Percentiles rank a stretch among this genome's conserved stretches.
phyloP scores from a whole-genome alignment of 345 rosid genomes.

The Sisymbrium irio region DNA sequence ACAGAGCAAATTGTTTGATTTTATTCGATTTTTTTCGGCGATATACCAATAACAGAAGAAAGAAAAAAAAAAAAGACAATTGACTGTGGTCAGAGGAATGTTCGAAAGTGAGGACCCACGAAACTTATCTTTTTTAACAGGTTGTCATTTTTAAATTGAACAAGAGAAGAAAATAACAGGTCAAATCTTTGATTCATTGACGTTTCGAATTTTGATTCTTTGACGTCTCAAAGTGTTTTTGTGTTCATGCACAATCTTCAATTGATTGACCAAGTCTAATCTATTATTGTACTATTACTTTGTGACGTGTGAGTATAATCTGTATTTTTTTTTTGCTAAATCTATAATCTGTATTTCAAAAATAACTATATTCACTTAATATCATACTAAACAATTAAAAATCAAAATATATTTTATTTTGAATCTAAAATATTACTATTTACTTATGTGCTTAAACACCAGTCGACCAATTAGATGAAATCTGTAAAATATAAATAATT shows the following conservation, averaged over 20 bases:
- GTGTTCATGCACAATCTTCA: slow-evolving; percentile 28
- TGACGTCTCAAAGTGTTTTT: slow-evolving; percentile 25
- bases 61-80: neutral
- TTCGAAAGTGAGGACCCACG: slow-evolving; percentile 24
- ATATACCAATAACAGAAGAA: neutral
- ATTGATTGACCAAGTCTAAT: slow-evolving; percentile 17
- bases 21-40: neutral
- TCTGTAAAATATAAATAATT: no score
- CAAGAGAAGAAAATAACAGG: neutral
- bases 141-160: slow-evolving; percentile 1
- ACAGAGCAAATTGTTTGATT: neutral
- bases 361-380: neutral
- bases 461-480: no score
- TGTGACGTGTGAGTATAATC: slow-evolving; percentile 9
- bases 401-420: no score
- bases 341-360: neutral
- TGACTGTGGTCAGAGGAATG: slow-evolving; percentile 29
- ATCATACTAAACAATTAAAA: no score
- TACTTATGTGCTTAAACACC: no score
- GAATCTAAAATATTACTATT: no score
- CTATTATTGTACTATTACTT: neutral
- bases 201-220: slow-evolving; percentile 26
- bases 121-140: neutral
- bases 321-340: no score
- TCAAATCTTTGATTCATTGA: slow-evolving; percentile 10